A percentile compares a stretch with the other conserved stretches of the same genome.
Conservation (phyloP, 2,329 filamentous ascomycete genomes). For the Setomelanomma holmii region DNA sequence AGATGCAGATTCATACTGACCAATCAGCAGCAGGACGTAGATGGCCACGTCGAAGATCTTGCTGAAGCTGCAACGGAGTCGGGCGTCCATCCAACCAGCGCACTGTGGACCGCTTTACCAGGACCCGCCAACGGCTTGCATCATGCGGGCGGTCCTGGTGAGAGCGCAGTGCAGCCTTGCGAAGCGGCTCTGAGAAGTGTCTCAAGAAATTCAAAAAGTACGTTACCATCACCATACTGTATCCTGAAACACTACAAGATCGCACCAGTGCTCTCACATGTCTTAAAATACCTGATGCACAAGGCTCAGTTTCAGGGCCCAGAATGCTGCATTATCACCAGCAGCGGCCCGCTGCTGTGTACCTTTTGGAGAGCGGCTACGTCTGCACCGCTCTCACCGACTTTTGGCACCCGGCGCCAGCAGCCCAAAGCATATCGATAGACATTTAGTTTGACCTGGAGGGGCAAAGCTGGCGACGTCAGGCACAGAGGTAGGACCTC, state of each 20-base stretch:
- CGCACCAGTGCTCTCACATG: slow-evolving; percentile 5
- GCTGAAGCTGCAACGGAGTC: slow-evolving; percentile 11
- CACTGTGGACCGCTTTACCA: slow-evolving; percentile 16
- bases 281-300: slow-evolving; percentile 14
- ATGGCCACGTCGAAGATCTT: slow-evolving; percentile 35
- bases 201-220: not conserved
- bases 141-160: slow-evolving; percentile 17
- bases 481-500: slow-evolving; percentile 9
- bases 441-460: slow-evolving; percentile 25
- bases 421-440: slow-evolving; percentile 39
- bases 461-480: slow-evolving; percentile 37
- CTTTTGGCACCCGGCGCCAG: slow-evolving; percentile 38
- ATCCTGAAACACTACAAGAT: not conserved
- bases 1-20: no score
- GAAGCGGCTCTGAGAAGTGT: slow-evolving; percentile 4
- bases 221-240: not conserved
- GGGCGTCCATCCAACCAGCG: slow-evolving; percentile 27
- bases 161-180: slow-evolving; percentile 22
- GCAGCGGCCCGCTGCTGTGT: slow-evolving; percentile 33
- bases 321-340: slow-evolving; percentile 28
- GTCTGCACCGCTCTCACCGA: slow-evolving; percentile 45
- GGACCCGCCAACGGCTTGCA: slow-evolving; percentile 33
- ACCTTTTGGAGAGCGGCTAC: slow-evolving; percentile 33
- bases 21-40: slow-evolving; percentile 24
- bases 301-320: slow-evolving; percentile 19